Evolutionary conservation across 805 yeast genomes (phyloP).

Genomic region (Tanozyma kutaoensis): DNA sequence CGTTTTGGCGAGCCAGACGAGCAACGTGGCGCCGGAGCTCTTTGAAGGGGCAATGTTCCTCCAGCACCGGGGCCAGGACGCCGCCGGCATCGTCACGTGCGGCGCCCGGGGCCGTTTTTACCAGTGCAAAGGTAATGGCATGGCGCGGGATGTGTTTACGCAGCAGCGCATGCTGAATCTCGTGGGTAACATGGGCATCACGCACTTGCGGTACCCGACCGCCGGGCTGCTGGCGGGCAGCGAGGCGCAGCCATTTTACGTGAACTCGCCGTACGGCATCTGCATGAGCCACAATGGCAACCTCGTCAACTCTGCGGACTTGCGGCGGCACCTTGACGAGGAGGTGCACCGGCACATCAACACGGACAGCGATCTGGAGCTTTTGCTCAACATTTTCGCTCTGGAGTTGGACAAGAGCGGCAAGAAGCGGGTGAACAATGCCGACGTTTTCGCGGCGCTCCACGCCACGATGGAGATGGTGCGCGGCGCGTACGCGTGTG

Average conservation of each 20-base stretch:
- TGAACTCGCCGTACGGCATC: constrained; percentile 93
- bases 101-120: constrained; percentile 87
- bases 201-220: constrained; percentile 92
- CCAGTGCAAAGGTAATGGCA: constrained; percentile 97
- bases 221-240: constrained; percentile 93
- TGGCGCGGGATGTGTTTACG: constrained; percentile 97
- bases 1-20: constrained; percentile 61
- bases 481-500: constrained; percentile 96
- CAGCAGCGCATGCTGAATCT: constrained; percentile 63
- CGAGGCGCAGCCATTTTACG: constrained; percentile 98
- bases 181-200: constrained; percentile 90
- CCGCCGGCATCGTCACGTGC: constrained; percentile 97
- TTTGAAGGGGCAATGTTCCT: constrained; percentile 86
- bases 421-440: constrained; percentile 85
- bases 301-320: constrained; percentile 72
- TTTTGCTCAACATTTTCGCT: constrained; percentile 81
- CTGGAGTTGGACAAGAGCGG: constrained; percentile 82
- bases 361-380: constrained; percentile 93
- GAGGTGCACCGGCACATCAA: constrained; percentile 94
- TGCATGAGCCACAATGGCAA: constrained; percentile 90
- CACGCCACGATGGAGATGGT: constrained; percentile 68
- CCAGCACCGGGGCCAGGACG: constrained; percentile 98
- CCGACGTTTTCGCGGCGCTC: constrained; percentile 78
- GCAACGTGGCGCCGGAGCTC: constrained; percentile 75
- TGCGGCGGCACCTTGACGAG: constrained; percentile 75